A percentile compares a stretch with the other conserved stretches of the same genome.
Conservation (phyloP, 306 rosid genomes). For the Amphicarpaea edgeworthii region DNA sequence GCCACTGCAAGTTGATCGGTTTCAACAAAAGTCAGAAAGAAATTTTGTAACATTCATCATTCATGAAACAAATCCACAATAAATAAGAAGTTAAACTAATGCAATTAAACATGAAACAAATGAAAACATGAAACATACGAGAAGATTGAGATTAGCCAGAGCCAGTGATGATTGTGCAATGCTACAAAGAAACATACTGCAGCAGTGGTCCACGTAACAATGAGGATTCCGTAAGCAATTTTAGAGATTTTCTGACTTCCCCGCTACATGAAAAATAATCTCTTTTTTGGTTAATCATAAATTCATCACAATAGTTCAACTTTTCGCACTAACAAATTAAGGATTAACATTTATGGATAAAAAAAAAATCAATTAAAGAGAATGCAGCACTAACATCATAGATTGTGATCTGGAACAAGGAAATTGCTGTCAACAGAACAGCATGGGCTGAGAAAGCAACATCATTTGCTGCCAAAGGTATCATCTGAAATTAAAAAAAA, state of each 20-base stretch:
- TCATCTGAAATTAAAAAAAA: conserved; percentile 67
- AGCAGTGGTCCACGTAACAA: conserved; percentile 71
- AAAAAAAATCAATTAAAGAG: background rate
- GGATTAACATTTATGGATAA: too few species aligned
- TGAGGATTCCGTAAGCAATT: conserved; percentile 59
- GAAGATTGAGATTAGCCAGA: conserved; percentile 83
- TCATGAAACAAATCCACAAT: background rate
- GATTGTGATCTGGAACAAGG: conserved; percentile 74
- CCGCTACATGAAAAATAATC: conserved; percentile 58
- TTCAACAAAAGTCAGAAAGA: conserved; percentile 44
- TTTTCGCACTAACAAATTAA: too few species aligned
- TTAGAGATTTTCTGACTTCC: conserved; percentile 82
- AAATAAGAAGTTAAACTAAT: background rate
- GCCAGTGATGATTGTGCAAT: conserved; percentile 79
- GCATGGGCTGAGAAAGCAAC: conserved; percentile 93
- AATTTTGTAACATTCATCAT: background rate
- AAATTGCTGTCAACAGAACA: conserved; percentile 74
- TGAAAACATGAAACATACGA: conserved; percentile 54
- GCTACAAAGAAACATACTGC: conserved; percentile 79
- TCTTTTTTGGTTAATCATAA: conserved; percentile 27
- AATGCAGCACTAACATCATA: conserved; percentile 66
- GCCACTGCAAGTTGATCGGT: conserved; percentile 62
- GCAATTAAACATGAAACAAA: conserved; percentile 16
- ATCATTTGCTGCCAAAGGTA: conserved; percentile 95
- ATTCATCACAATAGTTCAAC: background rate